Conservation (phyloP, 2,329 filamentous ascomycete species). For the Penicillium digitatum region DNA sequence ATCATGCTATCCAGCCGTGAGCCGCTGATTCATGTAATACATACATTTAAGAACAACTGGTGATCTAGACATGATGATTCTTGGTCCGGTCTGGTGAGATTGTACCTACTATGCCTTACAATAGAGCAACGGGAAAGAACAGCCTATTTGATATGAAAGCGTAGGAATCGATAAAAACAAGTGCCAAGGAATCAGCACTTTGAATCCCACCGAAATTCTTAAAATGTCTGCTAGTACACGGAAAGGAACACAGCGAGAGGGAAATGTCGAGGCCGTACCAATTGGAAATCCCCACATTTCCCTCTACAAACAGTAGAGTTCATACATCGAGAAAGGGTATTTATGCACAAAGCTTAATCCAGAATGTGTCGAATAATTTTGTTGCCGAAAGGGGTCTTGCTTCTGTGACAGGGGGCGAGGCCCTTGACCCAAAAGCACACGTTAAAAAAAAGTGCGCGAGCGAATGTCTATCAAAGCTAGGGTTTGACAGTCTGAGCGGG, state of each 20-base stretch:
- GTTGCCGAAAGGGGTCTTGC: background rate
- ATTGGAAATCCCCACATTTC: background rate
- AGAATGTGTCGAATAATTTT: background rate
- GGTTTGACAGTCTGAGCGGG: background rate
- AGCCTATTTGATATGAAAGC: background rate
- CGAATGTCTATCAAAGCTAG: background rate
- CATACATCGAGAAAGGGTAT: background rate
- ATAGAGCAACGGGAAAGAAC: background rate
- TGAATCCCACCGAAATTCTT: background rate
- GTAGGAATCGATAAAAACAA: background rate
- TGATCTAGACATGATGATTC: conserved; percentile 9
- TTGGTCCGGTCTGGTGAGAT: background rate
- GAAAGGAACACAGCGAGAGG: background rate
- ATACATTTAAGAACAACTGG: conserved; percentile 21
- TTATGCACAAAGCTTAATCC: conserved; percentile 5
- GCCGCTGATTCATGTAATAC: conserved; percentile 7
- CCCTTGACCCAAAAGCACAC: background rate
- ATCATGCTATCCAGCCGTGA: no score
- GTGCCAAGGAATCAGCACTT: background rate
- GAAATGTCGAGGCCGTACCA: background rate
- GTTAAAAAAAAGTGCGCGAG: background rate
- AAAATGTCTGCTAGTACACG: background rate
- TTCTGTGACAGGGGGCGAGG: background rate
- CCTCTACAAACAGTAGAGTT: background rate
- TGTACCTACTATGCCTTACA: background rate